A percentile compares a stretch with the other conserved stretches of the same genome.
Evolutionary conservation across 495 filamentous ascomycete species (phyloP).

Genomic region (Neurospora intermedia): DNA sequence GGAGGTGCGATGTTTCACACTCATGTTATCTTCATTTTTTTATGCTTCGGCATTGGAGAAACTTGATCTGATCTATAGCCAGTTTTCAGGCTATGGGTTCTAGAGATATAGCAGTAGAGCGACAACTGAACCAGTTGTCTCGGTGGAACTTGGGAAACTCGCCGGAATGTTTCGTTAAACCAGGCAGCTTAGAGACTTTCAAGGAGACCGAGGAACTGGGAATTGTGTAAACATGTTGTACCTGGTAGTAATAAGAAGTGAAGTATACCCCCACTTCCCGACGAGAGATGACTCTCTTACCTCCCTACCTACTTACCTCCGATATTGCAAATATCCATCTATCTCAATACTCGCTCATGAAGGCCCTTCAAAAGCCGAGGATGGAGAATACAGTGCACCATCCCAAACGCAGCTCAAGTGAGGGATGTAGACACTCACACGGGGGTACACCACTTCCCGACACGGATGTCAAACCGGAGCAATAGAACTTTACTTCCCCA

Average conservation of each 20-base stretch:
- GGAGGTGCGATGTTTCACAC: too few species aligned
- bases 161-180: background rate
- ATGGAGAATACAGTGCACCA: background rate
- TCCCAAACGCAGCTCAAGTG: background rate
- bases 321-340: background rate
- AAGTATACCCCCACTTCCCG: too few species aligned
- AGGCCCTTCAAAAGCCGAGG: background rate
- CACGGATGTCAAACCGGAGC: background rate
- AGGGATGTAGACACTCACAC: background rate
- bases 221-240: background rate
- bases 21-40: too few species aligned
- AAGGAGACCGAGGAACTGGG: background rate
- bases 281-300: background rate
- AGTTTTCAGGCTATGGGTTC: too few species aligned
- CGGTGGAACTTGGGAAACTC: too few species aligned
- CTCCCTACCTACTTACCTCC: background rate
- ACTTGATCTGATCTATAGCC: too few species aligned
- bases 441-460: background rate
- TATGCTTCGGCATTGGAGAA: too few species aligned
- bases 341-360: background rate
- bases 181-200: background rate
- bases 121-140: too few species aligned
- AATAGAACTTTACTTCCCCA: background rate
- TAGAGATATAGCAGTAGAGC: too few species aligned
- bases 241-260: too few species aligned